These are phyloP conservation scores for Tetrapisispora fleetii DNA, from an alignment of 805 yeast genomes.

Conservation along the genomic window DNA sequence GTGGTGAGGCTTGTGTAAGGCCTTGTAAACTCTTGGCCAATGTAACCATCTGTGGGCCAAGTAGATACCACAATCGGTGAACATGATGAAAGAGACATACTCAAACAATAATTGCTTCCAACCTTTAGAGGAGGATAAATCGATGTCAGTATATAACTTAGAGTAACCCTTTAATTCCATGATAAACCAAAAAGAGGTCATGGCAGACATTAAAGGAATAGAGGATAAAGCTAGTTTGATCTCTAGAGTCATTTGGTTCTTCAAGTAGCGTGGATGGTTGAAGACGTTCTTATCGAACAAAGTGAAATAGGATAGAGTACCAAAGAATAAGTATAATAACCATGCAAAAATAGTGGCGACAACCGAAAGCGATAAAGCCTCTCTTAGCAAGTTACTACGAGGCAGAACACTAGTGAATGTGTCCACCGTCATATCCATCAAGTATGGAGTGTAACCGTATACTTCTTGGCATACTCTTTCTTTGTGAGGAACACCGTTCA, in stretches of 20 bases:
- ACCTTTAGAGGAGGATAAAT: constrained; percentile 48
- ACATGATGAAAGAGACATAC: constrained; percentile 71
- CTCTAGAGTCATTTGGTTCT: constrained; percentile 84
- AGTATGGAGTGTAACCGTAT: constrained; percentile 53
- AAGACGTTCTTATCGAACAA: constrained; percentile 83
- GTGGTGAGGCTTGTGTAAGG: constrained; percentile 93
- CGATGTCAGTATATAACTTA: constrained; percentile 55
- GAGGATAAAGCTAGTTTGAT: constrained; percentile 68
- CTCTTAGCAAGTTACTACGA: constrained; percentile 67
- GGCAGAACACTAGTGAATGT: constrained; percentile 60
- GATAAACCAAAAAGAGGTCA: constrained; percentile 86
- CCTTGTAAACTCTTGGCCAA: constrained; percentile 82
- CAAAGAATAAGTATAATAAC: constrained; percentile 66
- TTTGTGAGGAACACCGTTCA: constrained; percentile 10
- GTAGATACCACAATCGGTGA: constrained; percentile 90
- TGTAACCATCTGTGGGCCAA: constrained; percentile 88
- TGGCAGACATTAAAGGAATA: constrained; percentile 79
- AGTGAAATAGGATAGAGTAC: constrained; percentile 63
- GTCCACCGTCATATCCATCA: constrained; percentile 45
- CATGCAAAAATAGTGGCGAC: constrained; percentile 79
- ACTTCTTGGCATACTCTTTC: constrained; percentile 30
- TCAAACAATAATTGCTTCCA: constrained; percentile 56
- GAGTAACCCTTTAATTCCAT: constrained; percentile 80
- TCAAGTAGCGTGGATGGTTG: constrained; percentile 92
- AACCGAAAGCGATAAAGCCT: constrained; percentile 51